Percentiles rank a stretch among this genome's conserved stretches.
Evolutionary conservation across 441 rosid species (phyloP).

Genomic region (Populus hybrid): DNA sequence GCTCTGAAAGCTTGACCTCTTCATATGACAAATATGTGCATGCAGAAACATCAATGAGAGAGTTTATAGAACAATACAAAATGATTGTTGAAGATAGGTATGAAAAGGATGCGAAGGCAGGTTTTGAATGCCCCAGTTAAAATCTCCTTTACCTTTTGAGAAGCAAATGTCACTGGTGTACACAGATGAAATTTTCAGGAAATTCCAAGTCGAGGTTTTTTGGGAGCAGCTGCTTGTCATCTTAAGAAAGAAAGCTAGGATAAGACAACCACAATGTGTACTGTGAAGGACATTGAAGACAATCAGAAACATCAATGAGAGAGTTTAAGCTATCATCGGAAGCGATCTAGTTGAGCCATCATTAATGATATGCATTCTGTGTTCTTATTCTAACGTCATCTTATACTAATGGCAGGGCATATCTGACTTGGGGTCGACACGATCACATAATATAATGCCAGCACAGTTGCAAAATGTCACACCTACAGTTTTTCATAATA

Average conservation of each 20-base stretch:
- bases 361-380: neutral
- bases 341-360: neutral
- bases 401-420: conserved; percentile 38
- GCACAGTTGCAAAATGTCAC: conserved; percentile 45
- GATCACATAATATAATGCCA: conserved; percentile 37
- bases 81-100: conserved; percentile 64
- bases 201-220: conserved; percentile 78
- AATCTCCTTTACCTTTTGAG: conserved; percentile 75
- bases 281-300: conserved; percentile 77
- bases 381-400: neutral
- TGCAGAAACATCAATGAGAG: conserved; percentile 60
- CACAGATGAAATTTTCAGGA: conserved; percentile 68
- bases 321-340: neutral
- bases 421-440: conserved; percentile 33
- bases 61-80: conserved; percentile 60
- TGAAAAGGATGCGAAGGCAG: conserved; percentile 88
- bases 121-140: conserved; percentile 82
- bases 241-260: conserved; percentile 61
- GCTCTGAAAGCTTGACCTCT: conserved; percentile 60
- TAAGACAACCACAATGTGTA: conserved; percentile 39
- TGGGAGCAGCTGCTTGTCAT: conserved; percentile 92
- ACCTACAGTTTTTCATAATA: conserved; percentile 47
- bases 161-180: conserved; percentile 30
- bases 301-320: conserved; percentile 30
- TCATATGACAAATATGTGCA: conserved; percentile 66